Evolutionary conservation across 208 protist species (phyloP), one percentile per base, ranked within the genome.

Genomic region (Trypanosoma conorhini): DNA sequence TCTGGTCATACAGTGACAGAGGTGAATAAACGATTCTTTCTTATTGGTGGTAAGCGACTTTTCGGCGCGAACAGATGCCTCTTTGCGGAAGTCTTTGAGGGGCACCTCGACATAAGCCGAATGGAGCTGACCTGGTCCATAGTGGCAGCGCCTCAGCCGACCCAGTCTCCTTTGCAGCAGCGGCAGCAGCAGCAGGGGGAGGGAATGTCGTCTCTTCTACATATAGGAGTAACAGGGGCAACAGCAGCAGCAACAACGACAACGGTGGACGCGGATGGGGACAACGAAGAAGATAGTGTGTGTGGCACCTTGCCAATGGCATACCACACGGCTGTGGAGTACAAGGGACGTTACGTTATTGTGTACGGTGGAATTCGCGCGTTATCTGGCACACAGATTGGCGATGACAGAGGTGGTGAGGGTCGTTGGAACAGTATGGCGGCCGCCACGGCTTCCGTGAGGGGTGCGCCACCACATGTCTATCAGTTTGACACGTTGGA

Each of bases 311-410:
- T 55, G 21, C 28, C 52, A 17, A 51, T 62, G 17, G 70, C 70
- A 5, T 75, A 75, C 40, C 70, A 75, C 33, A 89, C 81, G 0
- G 82, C 85, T 1, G 82, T 91, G 9, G 69, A 84, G 12, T 83
- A 80, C 57, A 62, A 64, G n/a, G 68, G 72, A 30, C 56, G 79
- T 21, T 65, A 79, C 21, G 82, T 93, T 13, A 63, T 89, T 46
- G 63, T 89, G 33, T 88, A 89, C 67, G 88, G 85, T 1, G 88
- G 85, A 21, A 8, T 46, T 13, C 40, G 52, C 40, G 26, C 19
- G 7, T 15, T 24, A 22, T 2, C 42, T 4, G 22, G 19, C 31
- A 26, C 28, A 52, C n/a, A 62, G 8, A 9, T n/a, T 26, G 24
- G 38, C 33, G 58, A 46, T 9, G 12, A 40, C 21, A 30, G 35